Conservation (phyloP, 192 early-diverging fungal species). For the Chytriomyces confervae region DNA sequence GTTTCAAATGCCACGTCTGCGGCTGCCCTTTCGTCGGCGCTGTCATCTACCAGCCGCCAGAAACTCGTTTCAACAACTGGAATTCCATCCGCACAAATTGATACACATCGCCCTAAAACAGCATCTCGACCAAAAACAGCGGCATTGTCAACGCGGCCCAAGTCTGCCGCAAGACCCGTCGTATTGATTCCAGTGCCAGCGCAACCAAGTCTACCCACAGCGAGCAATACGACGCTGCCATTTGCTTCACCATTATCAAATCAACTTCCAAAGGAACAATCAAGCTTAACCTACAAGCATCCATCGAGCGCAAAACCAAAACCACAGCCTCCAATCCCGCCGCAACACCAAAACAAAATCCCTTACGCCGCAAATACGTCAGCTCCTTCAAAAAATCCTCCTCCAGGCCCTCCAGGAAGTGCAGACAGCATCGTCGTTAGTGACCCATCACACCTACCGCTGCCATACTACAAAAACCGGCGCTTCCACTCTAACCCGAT, state of each 20-base stretch:
- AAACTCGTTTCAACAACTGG: too few relatives aligned
- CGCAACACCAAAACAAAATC: conserved; percentile 16
- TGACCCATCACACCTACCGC: conserved; percentile 24
- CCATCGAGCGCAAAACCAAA: neutral
- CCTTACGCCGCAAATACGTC: conserved; percentile 11
- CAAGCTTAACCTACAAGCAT: neutral
- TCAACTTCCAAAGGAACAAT: neutral
- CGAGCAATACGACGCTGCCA: neutral
- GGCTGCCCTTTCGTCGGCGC: too few relatives aligned
- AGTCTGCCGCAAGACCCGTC: neutral
- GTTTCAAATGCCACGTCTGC: too few relatives aligned
- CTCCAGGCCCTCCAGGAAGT: conserved; percentile 24
- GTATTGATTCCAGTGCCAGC: neutral
- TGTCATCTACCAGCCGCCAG: too few relatives aligned
- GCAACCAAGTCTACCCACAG: neutral
- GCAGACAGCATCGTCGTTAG: conserved; percentile 21
- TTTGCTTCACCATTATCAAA: neutral
- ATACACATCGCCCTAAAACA: too few relatives aligned
- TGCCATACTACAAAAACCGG: conserved; percentile 17
- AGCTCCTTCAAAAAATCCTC: neutral
- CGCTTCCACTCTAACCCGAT: conserved; percentile 31
- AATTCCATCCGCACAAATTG: too few relatives aligned
- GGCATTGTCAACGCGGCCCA: too few relatives aligned
- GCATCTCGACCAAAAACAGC: too few relatives aligned
- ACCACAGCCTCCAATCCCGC: neutral